Conservation (phyloP, 1,139 yeast species). For the Diutina ranongensis region DNA sequence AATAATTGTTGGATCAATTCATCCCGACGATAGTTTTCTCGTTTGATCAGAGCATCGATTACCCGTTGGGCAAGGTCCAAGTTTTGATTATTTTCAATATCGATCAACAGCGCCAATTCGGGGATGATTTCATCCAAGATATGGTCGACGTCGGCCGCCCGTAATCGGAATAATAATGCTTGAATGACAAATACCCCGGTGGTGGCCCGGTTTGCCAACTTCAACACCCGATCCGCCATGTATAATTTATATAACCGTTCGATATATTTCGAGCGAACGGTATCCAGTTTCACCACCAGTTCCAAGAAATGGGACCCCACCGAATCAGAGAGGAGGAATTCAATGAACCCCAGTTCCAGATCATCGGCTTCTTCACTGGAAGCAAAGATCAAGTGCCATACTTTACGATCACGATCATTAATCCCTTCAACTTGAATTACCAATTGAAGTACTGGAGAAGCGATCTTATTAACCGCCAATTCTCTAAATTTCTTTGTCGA, state of each 20-base stretch:
- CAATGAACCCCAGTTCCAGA: slow-evolving; percentile 74
- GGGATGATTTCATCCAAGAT: slow-evolving; percentile 66
- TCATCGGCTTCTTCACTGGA: slow-evolving; percentile 8
- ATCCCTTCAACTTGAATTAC: slow-evolving; percentile 75
- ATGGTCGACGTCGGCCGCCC: slow-evolving; percentile 44
- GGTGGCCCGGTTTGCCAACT: slow-evolving; percentile 65
- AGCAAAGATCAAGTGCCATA: slow-evolving; percentile 48
- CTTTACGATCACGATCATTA: slow-evolving; percentile 54
- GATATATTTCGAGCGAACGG: slow-evolving; percentile 55
- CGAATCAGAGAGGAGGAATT: slow-evolving; percentile 71
- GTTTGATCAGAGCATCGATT: slow-evolving; percentile 53
- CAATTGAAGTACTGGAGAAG: slow-evolving; percentile 82
- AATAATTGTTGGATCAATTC: slow-evolving; percentile 53
- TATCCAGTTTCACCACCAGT: slow-evolving; percentile 46
- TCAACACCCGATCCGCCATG: slow-evolving; percentile 62
- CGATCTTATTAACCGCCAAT: slow-evolving; percentile 63
- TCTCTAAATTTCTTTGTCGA: slow-evolving; percentile 45
- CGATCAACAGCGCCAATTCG: slow-evolving; percentile 47
- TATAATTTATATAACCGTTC: slow-evolving; percentile 61
- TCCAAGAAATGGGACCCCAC: slow-evolving; percentile 90
- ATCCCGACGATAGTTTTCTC: slow-evolving; percentile 51
- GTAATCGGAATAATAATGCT: slow-evolving; percentile 49
- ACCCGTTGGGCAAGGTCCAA: slow-evolving; percentile 60
- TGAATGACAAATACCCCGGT: slow-evolving; percentile 81
- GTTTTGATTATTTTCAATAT: slow-evolving; percentile 40